A percentile compares a stretch with the other conserved stretches of the same genome.
phyloP scores from a whole-genome alignment of 768 basidiomycete genomes.

The Filobasidium floriforme region DNA sequence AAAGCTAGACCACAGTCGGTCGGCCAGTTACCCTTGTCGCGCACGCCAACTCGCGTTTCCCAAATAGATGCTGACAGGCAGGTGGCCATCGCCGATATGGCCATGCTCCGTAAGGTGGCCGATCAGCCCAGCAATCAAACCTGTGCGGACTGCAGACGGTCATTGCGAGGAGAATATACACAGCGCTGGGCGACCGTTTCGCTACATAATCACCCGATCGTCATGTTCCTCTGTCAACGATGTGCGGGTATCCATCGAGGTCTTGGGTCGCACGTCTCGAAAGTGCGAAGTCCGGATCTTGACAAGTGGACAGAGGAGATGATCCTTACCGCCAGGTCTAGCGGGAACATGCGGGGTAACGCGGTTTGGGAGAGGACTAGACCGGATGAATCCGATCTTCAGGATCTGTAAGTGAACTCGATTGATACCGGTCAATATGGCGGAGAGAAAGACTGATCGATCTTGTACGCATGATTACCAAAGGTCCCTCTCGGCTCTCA shows the following conservation, averaged over 20 bases:
- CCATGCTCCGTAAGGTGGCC: slow-evolving; percentile 33
- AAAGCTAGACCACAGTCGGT: not conserved
- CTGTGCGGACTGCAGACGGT: slow-evolving; percentile 40
- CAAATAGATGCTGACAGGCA: not conserved
- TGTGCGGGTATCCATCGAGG: slow-evolving; percentile 41
- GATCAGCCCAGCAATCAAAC: slow-evolving; percentile 30
- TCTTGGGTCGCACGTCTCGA: slow-evolving; percentile 44
- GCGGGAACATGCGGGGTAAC: slow-evolving; percentile 41
- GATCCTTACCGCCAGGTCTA: slow-evolving; percentile 33
- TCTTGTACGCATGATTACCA: not conserved
- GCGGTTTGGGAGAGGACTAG: slow-evolving; percentile 36
- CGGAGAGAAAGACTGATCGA: not conserved
- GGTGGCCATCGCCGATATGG: slow-evolving; percentile 26
- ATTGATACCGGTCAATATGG: not conserved
- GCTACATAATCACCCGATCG: slow-evolving; percentile 36
- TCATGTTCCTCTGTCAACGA: slow-evolving; percentile 42
- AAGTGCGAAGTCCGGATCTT: slow-evolving; percentile 41
- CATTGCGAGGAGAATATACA: slow-evolving; percentile 34
- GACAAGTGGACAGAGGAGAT: slow-evolving; percentile 41
- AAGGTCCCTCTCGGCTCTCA: slow-evolving; percentile 19
- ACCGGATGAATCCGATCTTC: slow-evolving; percentile 20
- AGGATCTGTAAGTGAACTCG: slow-evolving; percentile 36
- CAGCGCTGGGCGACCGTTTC: slow-evolving; percentile 42
- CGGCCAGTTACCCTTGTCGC: not conserved
- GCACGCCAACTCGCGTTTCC: not conserved